Base-by-base conservation (phyloP, 805 yeast species). In the Ogataea glucozyma region DNA sequence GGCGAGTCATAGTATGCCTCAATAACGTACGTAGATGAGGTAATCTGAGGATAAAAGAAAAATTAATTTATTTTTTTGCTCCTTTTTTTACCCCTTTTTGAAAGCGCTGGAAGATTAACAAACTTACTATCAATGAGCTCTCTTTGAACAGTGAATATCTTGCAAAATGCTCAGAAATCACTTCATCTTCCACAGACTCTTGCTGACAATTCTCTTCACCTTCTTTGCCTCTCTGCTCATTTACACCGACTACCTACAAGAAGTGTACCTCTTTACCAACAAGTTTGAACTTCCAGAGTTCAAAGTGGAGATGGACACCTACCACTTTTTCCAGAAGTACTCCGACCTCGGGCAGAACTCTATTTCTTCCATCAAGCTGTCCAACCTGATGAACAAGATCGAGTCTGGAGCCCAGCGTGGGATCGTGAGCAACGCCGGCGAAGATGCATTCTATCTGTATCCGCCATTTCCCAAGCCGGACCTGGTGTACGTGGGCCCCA, bases 161-260 rank as follows among this genome's bases (percentile, higher is more conserved):
- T 18, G 17, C 35, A 41, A 27, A 7, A 56, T 54, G 54, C 36
- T 57, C 7, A 47, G 57, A 10, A 53, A 44, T 26, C 48, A 56
- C 29, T 44, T 41, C 33, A 20, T 50, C 6, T 53, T 59, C 33
- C 51, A 54, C 20, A 38, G 53, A 21, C 21, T 53, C 2, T 39
- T 60, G 20, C 38, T 46, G 6, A 44, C 54, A 19, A 43, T 57
- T 3, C 43, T 60, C 17, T 48, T 60, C 19, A 34, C 50, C 6
- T 44, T 58, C 18, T 58, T 51, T 37, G 53, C 58, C 5, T 39
- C 51, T 19, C 22, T 57, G 41, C 38, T 59, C 26, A 46, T 58
- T 10, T 61, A 59, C 40, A 53, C 60, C 3, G 58, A 60, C 38
- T 59, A 54, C 40, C 31, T 58, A 16, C 62, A 60, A 35, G 65